These are phyloP conservation scores for Pinguiococcus pyrenoidosus DNA, from an alignment of 108 stramenopile species.

Conservation along the genomic window DNA sequence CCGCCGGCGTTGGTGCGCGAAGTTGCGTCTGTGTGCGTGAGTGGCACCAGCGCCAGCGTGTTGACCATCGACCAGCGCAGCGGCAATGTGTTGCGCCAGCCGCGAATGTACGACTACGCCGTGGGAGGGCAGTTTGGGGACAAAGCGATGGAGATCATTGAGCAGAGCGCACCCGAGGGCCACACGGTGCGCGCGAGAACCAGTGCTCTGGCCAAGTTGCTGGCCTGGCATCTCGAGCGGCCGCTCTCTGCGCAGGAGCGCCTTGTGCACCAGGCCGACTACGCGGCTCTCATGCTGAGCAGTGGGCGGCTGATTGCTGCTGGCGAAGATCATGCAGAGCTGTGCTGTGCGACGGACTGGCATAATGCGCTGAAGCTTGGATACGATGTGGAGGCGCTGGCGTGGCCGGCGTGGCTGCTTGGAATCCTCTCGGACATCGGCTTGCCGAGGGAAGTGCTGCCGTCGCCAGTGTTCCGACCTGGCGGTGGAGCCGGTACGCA, in stretches of 20 bases:
- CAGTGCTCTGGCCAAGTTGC: conserved; percentile 68
- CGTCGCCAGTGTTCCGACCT: not conserved
- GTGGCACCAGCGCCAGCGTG: conserved; percentile 27
- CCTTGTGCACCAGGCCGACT: conserved; percentile 83
- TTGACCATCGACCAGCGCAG: conserved; percentile 7
- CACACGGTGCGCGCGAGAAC: conserved; percentile 65
- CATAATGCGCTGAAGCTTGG: conserved; percentile 82
- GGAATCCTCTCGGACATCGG: not conserved
- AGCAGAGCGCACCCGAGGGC: conserved; percentile 49
- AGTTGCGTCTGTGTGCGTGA: conserved; percentile 18
- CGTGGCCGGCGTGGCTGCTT: conserved; percentile 18
- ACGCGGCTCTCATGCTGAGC: too few species aligned
- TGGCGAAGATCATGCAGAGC: too few species aligned
- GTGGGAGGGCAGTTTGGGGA: not conserved
- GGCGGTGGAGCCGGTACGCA: too few species aligned
- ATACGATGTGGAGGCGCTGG: conserved; percentile 58
- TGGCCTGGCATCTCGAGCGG: conserved; percentile 62
- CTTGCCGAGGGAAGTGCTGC: not conserved
- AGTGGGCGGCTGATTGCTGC: too few species aligned
- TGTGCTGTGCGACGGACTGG: too few species aligned
- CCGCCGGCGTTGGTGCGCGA: conserved; percentile 8
- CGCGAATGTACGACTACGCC: conserved; percentile 27
- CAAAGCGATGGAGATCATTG: conserved; percentile 20
- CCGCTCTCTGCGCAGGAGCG: conserved; percentile 44
- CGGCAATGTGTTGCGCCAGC: conserved; percentile 9